phyloP scores from a whole-genome alignment of 2,329 filamentous ascomycete species.

The Acarospora socialis region DNA sequence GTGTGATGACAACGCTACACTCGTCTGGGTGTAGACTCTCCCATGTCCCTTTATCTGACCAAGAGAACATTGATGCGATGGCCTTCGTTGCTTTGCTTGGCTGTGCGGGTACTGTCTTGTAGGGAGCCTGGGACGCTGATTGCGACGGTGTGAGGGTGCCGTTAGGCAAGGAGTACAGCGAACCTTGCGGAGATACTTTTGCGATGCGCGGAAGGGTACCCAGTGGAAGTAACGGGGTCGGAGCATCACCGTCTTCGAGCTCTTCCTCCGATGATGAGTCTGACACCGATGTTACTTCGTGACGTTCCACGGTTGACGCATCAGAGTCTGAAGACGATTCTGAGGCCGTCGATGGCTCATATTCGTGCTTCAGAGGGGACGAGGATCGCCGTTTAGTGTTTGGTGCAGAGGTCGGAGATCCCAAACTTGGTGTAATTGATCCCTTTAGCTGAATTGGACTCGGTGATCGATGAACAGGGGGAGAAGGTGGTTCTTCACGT shows the following conservation, averaged over 20 bases:
- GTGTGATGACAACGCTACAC: conserved; percentile 47
- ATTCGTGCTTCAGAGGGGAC: conserved; percentile 93
- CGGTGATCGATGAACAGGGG: conserved; percentile 39
- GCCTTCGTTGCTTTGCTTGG: conserved; percentile 37
- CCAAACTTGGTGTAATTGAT: conserved; percentile 32
- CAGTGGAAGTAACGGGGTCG: conserved; percentile 22
- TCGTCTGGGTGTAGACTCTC: conserved; percentile 46
- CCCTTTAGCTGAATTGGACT: conserved; percentile 32
- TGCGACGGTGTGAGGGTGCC: conserved; percentile 63
- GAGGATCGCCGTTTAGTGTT: conserved; percentile 56
- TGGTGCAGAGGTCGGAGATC: conserved; percentile 31
- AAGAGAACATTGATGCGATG: conserved; percentile 47
- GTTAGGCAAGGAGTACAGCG: conserved; percentile 20
- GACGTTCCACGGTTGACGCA: conserved; percentile 40
- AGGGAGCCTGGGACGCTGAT: conserved; percentile 64
- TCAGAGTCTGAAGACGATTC: conserved; percentile 45
- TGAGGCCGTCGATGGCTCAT: conserved; percentile 67
- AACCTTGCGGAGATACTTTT: conserved; percentile 27
- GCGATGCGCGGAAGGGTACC: conserved; percentile 24
- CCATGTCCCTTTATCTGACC: conserved; percentile 50
- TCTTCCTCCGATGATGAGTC: conserved; percentile 43
- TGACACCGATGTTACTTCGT: conserved; percentile 27
- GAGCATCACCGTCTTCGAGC: conserved; percentile 34
- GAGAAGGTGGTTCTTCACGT: conserved; percentile 23
- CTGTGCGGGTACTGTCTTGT: conserved; percentile 37